Conservation (phyloP, 2,329 filamentous ascomycete genomes). For the Colletotrichum spinosum region DNA sequence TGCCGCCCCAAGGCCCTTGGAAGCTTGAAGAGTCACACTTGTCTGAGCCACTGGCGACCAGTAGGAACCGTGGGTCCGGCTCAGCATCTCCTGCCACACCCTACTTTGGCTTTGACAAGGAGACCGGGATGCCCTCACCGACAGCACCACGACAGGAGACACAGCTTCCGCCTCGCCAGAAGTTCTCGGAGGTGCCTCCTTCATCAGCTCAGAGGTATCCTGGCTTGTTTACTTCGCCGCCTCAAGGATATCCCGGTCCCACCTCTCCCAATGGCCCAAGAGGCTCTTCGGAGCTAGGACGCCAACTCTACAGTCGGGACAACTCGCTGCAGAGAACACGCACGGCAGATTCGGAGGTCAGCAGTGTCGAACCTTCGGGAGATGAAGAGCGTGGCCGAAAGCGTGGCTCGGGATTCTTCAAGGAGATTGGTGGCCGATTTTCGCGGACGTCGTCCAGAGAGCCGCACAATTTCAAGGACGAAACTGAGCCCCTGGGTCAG, state of each 20-base stretch:
- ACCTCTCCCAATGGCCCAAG: slow-evolving; percentile 38
- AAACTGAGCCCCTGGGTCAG: slow-evolving; percentile 19
- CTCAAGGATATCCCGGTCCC: slow-evolving; percentile 32
- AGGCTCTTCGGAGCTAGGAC: slow-evolving; percentile 35
- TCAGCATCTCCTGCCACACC: slow-evolving; percentile 47
- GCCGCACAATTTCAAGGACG: slow-evolving; percentile 44
- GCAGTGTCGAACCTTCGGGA: slow-evolving; percentile 49
- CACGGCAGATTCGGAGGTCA: slow-evolving; percentile 51
- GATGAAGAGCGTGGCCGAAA: slow-evolving; percentile 51
- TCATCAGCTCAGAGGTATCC: slow-evolving; percentile 64
- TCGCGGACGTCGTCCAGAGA: slow-evolving; percentile 48
- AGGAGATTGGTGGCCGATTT: slow-evolving; percentile 61
- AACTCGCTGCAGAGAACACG: slow-evolving; percentile 54
- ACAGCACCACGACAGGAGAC: slow-evolving; percentile 33
- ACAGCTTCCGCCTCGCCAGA: slow-evolving; percentile 41
- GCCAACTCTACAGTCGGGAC: slow-evolving; percentile 39
- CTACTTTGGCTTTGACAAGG: slow-evolving; percentile 62
- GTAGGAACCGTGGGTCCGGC: slow-evolving; percentile 31
- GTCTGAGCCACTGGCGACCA: slow-evolving; percentile 57
- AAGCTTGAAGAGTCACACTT: slow-evolving; percentile 67
- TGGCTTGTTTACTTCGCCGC: slow-evolving; percentile 52
- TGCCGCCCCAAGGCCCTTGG: slow-evolving; percentile 61
- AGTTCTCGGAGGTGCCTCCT: slow-evolving; percentile 57
- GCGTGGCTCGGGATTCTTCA: slow-evolving; percentile 61
- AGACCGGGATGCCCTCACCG: slow-evolving; percentile 53